Evolutionary conservation across 2,329 filamentous ascomycete genomes (phyloP), one percentile per base, ranked within the genome.

Genomic region (Zasmidium angulare): DNA sequence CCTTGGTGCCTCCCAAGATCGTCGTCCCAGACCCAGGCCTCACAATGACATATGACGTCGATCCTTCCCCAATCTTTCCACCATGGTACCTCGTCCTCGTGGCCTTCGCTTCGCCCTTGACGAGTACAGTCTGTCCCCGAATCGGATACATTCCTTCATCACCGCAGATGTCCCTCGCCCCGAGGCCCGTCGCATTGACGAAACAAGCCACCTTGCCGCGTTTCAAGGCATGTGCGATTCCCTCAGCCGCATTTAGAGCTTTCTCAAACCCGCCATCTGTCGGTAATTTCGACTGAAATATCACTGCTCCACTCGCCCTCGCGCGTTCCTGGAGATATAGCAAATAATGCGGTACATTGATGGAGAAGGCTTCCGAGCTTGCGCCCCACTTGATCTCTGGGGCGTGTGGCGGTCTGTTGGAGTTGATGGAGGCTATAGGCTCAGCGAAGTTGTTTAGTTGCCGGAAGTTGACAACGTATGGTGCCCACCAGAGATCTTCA

Each of bases 1-100:
- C 72, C 66, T 78, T 79, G 51, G 75, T 79, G 1, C 79, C 79
- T 1, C 79, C 79, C 7, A 81, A 63, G 29, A 81, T 72, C 17
- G 76, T 80, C 1, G 69, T 76, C 14, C 72, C 72, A 9, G 71
- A 73, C 1, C 74, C 75, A 0, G 74, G 73, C 12, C 79, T 70
- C 2, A 78, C 77, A 48, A 82, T 76, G 29, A 77, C 72, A 63
- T 81, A 80, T 1, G 70, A 66, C 4, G 69, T 68, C 24, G 67
- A 62, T 2, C 65, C 69, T 14, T 75, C 66, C 12, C 68, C 71
- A 21, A 70, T 58, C 17, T 49, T 49, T 17, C 62, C 64, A 36
- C 43, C 57, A 53, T 65, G 63, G 53, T 63, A 66, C 12, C 69
- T 57, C 31, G 67, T 72, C 53, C 70, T 63, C n/a, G 69, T 71